A percentile compares a stretch with the other conserved stretches of the same genome.
Conservation (phyloP, 768 basidiomycete genomes). For the Macrolepiota albuminosa region DNA sequence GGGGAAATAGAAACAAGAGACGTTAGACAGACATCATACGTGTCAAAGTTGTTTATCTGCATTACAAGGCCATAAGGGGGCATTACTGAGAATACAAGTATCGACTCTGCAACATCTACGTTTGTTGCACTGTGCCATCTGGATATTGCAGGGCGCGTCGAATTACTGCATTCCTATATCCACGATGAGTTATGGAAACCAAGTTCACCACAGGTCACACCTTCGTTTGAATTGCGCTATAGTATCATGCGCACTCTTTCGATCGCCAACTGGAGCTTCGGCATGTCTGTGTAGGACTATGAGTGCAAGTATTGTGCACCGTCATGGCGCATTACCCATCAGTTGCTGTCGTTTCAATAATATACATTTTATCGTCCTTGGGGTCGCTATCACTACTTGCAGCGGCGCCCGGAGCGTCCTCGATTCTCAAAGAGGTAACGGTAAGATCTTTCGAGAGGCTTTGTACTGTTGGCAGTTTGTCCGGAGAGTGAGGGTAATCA, state of each 20-base stretch:
- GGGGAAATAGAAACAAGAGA: conserved; percentile 31
- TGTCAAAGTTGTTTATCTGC: neutral
- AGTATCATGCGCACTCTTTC: conserved; percentile 43
- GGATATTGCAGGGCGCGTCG: conserved; percentile 57
- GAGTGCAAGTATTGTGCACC: neutral
- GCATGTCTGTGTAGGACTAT: conserved; percentile 12
- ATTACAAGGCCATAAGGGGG: neutral
- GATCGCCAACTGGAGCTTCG: conserved; percentile 29
- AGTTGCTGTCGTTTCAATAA: conserved; percentile 58
- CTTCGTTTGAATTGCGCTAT: conserved; percentile 67
- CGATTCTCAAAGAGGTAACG: conserved; percentile 57
- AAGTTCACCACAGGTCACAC: conserved; percentile 25
- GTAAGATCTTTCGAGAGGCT: conserved; percentile 42
- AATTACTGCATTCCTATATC: conserved; percentile 45
- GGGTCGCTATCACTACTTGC: conserved; percentile 40
- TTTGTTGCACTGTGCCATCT: conserved; percentile 7
- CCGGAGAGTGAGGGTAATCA: conserved; percentile 51
- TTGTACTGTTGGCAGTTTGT: conserved; percentile 40
- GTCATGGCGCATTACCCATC: conserved; percentile 30
- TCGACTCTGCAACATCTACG: neutral
- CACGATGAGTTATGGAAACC: neutral
- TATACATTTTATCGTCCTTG: conserved; percentile 69
- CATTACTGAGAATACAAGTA: conserved; percentile 4
- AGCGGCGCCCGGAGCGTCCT: conserved; percentile 69
- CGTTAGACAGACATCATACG: conserved; percentile 19